Conservation (phyloP, 1,284 basidiomycete species). For the Mrakiaceae sp. region DNA sequence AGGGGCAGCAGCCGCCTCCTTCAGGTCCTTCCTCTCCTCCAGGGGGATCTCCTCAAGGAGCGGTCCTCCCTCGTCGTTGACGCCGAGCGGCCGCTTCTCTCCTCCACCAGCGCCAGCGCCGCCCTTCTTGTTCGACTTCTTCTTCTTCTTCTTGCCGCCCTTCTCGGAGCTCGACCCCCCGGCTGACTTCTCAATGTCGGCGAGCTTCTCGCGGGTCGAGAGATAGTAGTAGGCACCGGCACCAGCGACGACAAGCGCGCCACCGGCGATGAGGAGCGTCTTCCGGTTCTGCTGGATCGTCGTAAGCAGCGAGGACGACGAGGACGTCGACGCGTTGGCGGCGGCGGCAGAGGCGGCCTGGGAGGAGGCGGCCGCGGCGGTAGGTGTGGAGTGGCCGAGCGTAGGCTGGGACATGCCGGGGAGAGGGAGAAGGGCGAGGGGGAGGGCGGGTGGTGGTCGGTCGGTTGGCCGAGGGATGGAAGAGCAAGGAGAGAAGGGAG, state of each 20-base stretch:
- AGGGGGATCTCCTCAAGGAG: conserved; percentile 55
- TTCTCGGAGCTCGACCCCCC: conserved; percentile 11
- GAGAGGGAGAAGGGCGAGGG: neutral
- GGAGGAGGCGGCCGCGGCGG: neutral
- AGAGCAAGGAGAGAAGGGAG: neutral
- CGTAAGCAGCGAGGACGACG: conserved; percentile 23
- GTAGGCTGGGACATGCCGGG: neutral
- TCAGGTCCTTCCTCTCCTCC: conserved; percentile 18
- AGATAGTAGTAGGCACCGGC: conserved; percentile 55
- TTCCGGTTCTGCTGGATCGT: conserved; percentile 66
- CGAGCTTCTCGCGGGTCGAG: conserved; percentile 32
- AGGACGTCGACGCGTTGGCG: neutral
- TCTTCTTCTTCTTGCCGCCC: conserved; percentile 41
- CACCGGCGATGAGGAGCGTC: conserved; percentile 53
- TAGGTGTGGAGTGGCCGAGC: conserved; percentile 6
- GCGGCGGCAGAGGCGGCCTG: conserved; percentile 6
- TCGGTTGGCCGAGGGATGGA: neutral
- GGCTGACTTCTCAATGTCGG: conserved; percentile 40
- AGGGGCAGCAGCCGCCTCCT: neutral
- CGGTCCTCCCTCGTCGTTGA: conserved; percentile 46
- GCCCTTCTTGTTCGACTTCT: conserved; percentile 45
- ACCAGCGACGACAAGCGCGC: conserved; percentile 53
- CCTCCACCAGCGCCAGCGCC: conserved; percentile 29
- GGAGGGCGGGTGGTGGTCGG: neutral
- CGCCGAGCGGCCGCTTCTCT: conserved; percentile 24